A percentile compares a stretch with the other conserved stretches of the same genome.
Evolutionary conservation across 129 eudicot species (phyloP).

Genomic region (Arctium minus): DNA sequence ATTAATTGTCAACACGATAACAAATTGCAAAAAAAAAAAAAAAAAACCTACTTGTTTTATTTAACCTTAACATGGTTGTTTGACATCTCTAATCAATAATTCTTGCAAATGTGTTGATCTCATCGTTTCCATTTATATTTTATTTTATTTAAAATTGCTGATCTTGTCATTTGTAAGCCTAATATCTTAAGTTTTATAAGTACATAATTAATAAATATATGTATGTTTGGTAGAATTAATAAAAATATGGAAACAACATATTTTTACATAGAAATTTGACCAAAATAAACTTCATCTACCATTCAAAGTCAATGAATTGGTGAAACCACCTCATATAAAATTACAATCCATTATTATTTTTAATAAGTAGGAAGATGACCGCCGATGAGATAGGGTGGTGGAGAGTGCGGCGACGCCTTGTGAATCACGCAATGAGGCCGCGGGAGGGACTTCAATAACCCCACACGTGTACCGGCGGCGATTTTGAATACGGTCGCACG

Average conservation of each 20-base stretch:
- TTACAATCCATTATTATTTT: no score
- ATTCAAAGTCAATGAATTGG: neutral
- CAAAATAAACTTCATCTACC: neutral
- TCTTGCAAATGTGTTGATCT: neutral
- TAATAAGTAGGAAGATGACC: neutral
- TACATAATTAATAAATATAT: neutral
- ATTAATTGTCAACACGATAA: neutral
- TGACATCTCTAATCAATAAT: neutral
- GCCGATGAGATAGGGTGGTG: neutral
- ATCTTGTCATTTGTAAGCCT: no score
- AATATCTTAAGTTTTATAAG: no score
- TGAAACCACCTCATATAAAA: neutral
- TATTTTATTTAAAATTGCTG: neutral
- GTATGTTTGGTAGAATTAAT: neutral
- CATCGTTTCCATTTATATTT: neutral
- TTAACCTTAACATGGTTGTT: neutral
- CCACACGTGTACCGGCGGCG: slow-evolving; percentile 4
- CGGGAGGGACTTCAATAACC: neutral
- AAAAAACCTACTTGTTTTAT: neutral
- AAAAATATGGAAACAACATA: neutral
- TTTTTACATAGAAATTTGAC: neutral
- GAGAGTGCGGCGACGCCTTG: neutral
- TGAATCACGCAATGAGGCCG: neutral
- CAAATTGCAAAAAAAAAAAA: neutral
- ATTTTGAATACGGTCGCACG: neutral